A percentile compares a stretch with the other conserved stretches of the same genome.
phyloP scores from a whole-genome alignment of 345 rosid species.

The Eucalyptus regnans region DNA sequence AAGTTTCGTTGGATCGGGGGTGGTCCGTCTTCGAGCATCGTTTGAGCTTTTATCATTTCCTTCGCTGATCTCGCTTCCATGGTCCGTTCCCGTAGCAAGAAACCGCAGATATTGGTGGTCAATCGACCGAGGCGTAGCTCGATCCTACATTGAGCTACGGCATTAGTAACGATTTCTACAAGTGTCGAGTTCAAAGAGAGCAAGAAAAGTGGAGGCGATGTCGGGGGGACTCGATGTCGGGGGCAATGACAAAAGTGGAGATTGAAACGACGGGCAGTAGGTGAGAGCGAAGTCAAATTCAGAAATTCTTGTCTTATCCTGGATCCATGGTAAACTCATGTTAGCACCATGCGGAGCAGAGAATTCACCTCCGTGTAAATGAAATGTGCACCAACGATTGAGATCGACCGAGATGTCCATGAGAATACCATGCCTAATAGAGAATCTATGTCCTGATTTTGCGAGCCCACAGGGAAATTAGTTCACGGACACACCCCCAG shows the following conservation, averaged over 20 bases:
- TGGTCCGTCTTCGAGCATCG: neutral
- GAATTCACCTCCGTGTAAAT: neutral
- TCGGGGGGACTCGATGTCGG: neutral
- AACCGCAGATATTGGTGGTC: too few species aligned
- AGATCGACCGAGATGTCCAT: neutral
- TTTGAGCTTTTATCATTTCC: neutral
- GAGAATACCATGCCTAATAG: neutral
- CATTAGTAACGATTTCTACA: neutral
- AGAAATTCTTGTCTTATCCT: neutral
- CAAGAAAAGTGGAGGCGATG: neutral
- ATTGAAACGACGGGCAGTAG: neutral
- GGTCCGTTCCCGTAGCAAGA: too few species aligned
- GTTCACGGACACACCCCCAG: neutral
- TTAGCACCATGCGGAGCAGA: neutral
- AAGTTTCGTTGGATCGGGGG: neutral
- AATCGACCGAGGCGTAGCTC: neutral
- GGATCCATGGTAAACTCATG: neutral
- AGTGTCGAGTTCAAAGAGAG: neutral
- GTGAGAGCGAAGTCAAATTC: neutral
- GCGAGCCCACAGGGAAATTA: neutral
- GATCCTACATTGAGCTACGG: neutral
- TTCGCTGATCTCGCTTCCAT: neutral
- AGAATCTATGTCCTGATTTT: neutral
- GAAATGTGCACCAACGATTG: neutral
- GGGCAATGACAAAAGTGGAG: neutral